Conservation (phyloP, 768 basidiomycete species). For the Lyophyllum semitale region DNA sequence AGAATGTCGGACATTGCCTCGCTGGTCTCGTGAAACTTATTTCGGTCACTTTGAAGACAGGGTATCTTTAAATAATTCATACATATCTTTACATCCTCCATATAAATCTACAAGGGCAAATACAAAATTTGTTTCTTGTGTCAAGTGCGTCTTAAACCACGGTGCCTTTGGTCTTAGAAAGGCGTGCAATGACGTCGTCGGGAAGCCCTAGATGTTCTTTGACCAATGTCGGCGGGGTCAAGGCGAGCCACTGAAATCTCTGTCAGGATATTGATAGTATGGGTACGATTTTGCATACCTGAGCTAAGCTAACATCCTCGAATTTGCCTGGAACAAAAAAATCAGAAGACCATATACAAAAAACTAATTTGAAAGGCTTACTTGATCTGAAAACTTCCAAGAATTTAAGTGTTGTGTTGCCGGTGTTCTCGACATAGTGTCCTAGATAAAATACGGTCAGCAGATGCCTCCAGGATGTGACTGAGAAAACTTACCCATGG, state of each 20-base stretch:
- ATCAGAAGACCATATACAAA: background rate
- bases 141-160: too few relatives aligned
- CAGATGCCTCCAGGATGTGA: background rate
- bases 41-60: too few relatives aligned
- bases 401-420: constrained; percentile 48
- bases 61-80: too few relatives aligned
- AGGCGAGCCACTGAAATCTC: constrained; percentile 21
- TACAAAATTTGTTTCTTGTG: too few relatives aligned
- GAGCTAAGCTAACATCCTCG: constrained; percentile 44
- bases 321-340: constrained; percentile 24
- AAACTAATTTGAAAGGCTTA: constrained; percentile 5
- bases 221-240: constrained; percentile 20
- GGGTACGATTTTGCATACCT: constrained; percentile 29
- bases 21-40: too few relatives aligned
- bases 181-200: constrained; percentile 21
- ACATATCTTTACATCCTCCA: too few relatives aligned
- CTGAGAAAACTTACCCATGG: constrained; percentile 42
- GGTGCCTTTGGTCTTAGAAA: constrained; percentile 41
- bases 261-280: background rate
- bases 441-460: constrained; percentile 29
- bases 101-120: too few relatives aligned
- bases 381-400: constrained; percentile 51
- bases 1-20: too few relatives aligned
- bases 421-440: constrained; percentile 57
- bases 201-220: constrained; percentile 15